Percentiles rank a stretch among this genome's conserved stretches.
phyloP scores from a whole-genome alignment of 129 eudicot species.

The Chrysanthemum seticuspe region DNA sequence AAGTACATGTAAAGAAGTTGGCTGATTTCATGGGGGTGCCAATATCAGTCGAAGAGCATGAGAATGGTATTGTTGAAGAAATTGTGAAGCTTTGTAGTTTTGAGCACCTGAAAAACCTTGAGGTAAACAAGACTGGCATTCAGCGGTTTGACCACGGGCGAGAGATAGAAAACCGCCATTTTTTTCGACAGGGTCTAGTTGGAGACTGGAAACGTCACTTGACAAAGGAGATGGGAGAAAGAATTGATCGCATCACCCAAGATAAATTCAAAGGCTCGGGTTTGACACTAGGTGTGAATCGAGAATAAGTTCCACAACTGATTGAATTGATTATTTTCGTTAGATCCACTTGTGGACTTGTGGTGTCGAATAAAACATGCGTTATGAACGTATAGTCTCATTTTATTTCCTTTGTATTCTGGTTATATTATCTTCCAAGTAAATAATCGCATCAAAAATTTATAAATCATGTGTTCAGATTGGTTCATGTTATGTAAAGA shows the following conservation, averaged over 20 bases:
- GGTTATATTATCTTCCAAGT: too few relatives aligned
- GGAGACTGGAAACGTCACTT: neutral
- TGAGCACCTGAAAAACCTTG: neutral
- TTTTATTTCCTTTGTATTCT: too few relatives aligned
- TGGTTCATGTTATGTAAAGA: too few relatives aligned
- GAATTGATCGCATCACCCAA: neutral
- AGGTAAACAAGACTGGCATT: neutral
- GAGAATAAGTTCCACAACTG: neutral
- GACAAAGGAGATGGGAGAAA: constrained; percentile 8
- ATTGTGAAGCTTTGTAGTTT: neutral
- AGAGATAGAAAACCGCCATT: neutral
- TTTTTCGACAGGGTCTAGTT: constrained; percentile 1
- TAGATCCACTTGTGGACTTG: too few relatives aligned
- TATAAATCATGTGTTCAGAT: too few relatives aligned
- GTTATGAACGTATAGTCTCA: too few relatives aligned
- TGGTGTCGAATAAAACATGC: too few relatives aligned
- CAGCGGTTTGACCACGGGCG: neutral
- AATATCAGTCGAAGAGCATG: neutral
- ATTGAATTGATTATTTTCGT: too few relatives aligned
- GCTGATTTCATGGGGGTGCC: constrained; percentile 15
- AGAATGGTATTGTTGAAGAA: neutral
- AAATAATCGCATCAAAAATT: too few relatives aligned
- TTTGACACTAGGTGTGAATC: constrained; percentile 1
- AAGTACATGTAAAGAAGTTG: constrained; percentile 6
- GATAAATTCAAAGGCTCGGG: constrained; percentile 9